Evolutionary conservation across 257 asterid genomes (phyloP), one percentile per base, ranked within the genome.

Genomic region (Nicotiana otophora): DNA sequence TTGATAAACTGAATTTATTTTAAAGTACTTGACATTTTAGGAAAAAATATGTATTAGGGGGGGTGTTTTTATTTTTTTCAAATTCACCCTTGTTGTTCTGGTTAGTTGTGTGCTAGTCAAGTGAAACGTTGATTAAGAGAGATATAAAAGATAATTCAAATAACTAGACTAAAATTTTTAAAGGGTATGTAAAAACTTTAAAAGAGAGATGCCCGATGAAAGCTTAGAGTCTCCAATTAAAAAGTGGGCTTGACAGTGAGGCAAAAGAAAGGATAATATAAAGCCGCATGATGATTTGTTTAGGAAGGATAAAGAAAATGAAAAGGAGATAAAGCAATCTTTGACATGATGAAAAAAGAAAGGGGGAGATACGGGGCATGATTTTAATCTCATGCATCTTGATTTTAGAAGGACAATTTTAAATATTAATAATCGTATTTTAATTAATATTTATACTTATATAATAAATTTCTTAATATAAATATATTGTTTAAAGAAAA

Each of bases 371-470:
- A 53, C 3, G 34, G 34, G 34, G 3, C 4, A 5, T 7, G 39
- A 42, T 42, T 42, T 42, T 42, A 42, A 42, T 8, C 2, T 42
- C 1, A 42, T 8, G 48, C 3, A 7, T 42, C 0, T 42, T 0
- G 2, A 42, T 1, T 42, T 42, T 42, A 8, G 2, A 42, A 42
- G 0, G 48, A 42, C 0, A 0, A 42, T 0, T 1, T 8, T 0
- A 42, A 42, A 0, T 42, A 10, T 8, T 42, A 7, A 42, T 39
- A 0, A 39, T 7, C 7, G 10, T 1, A 7, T 39, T 39, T 8
- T 39, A 39, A 7, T 39, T 39, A 39, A 39, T 42, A 7, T 7
- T 42, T 42, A 42, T 42, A 42, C 3, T 0, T 42, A 42, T 7
- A 1, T 42, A 8, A 42, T 42, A 2, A 39, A 7, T 42, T 42